Conservation (phyloP, 2,329 filamentous ascomycete genomes). For the Achaetomium macrosporum region DNA sequence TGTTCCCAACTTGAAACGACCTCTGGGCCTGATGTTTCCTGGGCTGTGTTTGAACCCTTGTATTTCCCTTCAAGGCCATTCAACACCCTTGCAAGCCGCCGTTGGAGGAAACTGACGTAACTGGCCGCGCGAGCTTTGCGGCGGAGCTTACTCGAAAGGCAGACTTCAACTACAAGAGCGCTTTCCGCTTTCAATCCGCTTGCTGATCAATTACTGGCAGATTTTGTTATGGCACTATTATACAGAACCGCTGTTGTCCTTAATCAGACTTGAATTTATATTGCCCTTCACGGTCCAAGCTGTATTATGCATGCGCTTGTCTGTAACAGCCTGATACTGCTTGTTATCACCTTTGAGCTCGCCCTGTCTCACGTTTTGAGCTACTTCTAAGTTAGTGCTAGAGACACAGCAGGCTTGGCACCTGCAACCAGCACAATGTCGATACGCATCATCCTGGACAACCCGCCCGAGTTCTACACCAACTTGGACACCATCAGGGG, state of each 20-base stretch:
- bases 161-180: not conserved
- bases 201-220: too few relatives aligned
- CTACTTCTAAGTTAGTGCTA: too few relatives aligned
- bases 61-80: too few relatives aligned
- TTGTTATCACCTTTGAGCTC: not conserved
- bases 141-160: conserved; percentile 19
- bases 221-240: too few relatives aligned
- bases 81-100: not conserved
- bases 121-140: conserved; percentile 21
- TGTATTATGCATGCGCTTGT: not conserved
- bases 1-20: not conserved
- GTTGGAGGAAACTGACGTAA: conserved; percentile 23
- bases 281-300: too few relatives aligned
- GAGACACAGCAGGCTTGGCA: too few relatives aligned
- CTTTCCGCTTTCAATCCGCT: too few relatives aligned
- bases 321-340: not conserved
- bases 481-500: conserved; percentile 72
- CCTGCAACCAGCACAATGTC: conserved; percentile 45
- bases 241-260: too few relatives aligned
- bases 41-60: not conserved
- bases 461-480: conserved; percentile 66
- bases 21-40: not conserved
- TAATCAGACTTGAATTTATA: too few relatives aligned
- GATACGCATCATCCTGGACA: conserved; percentile 60
- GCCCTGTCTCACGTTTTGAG: too few relatives aligned